Conservation (phyloP, 495 filamentous ascomycete genomes). For the Aspergillus nanangensis region DNA sequence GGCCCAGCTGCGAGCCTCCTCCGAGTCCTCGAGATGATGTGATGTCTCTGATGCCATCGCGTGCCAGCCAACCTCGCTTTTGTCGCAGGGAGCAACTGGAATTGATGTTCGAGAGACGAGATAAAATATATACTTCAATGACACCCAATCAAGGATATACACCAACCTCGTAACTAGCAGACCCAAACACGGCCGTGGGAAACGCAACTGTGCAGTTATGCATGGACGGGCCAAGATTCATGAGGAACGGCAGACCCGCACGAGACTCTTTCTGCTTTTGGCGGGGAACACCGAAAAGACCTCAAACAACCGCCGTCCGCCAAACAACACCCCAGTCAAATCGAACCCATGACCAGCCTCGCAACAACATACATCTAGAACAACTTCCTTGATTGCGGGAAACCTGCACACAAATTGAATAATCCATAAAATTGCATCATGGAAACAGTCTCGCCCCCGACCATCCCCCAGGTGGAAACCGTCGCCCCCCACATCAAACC, state of each 20-base stretch:
- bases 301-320: too few species aligned
- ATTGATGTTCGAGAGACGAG: neutral
- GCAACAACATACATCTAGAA: neutral
- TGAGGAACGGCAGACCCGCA: constrained; percentile 10
- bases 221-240: too few species aligned
- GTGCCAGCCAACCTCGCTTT: neutral
- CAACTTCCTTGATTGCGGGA: too few species aligned
- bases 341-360: too few species aligned
- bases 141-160: neutral
- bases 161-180: neutral
- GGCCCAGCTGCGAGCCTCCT: constrained; percentile 43
- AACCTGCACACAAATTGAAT: too few species aligned
- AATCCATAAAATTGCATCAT: too few species aligned
- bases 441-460: too few species aligned
- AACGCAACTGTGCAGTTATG: too few species aligned
- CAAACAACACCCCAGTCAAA: too few species aligned
- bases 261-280: too few species aligned
- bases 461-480: neutral
- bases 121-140: neutral
- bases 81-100: neutral
- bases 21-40: constrained; percentile 11
- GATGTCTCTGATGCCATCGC: constrained; percentile 17
- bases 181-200: too few species aligned
- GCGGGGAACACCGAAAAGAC: constrained; percentile 16
- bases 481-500: constrained; percentile 33